Evolutionary conservation across 495 filamentous ascomycete species (phyloP), one percentile per base, ranked within the genome.

Genomic region (Cryomyces antarcticus): DNA sequence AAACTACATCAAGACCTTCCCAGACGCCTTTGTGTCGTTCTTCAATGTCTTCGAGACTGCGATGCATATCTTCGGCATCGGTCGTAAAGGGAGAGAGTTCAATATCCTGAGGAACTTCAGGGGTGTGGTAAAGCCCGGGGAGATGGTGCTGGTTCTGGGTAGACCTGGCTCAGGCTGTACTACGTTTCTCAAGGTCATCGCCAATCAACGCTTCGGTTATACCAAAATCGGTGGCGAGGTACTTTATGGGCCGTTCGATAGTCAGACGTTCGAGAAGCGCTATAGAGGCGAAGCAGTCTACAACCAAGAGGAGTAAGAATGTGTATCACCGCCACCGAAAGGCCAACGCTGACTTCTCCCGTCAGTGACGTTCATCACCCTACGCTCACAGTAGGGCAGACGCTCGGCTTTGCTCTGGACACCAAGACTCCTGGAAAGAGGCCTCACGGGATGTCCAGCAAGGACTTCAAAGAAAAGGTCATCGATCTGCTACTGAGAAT

Each of bases 91-190:
- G 3, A 63, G 64, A 41, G 78, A 85, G 53, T 70, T 75, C 40
- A 72, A 80, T 24, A 66, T 79, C 13, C 58, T 82, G 39, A 58
- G 70, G 45, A 59, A 65, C 24, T 77, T 73, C 51, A 57, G 61
- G 5, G 76, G 75, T 30, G 62, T 75, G 41, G 61, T 70, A 30
- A 76, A 77, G 48, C 76, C 81, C 0, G 87, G 87, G 11, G 86
- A 95, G 58, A 93, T 93, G 86, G 67, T 92, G 1, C 62, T 95
- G 13, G 87, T 95, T 7, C 67, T 95, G 13, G 86, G 87, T 7
- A 71, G 80, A 42, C 87, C 87, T 0, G 87, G 86, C 0, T 78
- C 76, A 6, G 86, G 86, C 31, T 94, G 86, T 56, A 86, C 86
- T 0, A 84, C 84, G 0, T 88, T 93, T 50, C 63, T 94, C 17